Evolutionary conservation across 306 rosid species (phyloP), one percentile per base, ranked within the genome.

Genomic region (Alnus rubra): DNA sequence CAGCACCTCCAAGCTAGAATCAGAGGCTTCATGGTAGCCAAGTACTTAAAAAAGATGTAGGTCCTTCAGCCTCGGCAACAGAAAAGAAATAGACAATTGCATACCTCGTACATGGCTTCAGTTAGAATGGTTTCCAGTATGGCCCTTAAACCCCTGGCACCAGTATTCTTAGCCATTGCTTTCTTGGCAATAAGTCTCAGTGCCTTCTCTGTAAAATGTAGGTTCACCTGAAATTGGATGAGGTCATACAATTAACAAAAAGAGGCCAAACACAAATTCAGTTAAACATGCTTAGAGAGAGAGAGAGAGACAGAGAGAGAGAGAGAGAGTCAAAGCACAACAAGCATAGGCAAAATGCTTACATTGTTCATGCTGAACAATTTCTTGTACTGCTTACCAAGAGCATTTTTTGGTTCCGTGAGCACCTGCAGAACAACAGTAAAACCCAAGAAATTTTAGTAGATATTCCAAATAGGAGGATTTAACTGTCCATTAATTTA

Each of bases 121-220:
- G 97, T 92, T 79, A 94, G 90, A 82, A 88, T 88, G 84, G 71
- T 88, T 87, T 94, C 98, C 39, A 94, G 80, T 71, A 94, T 58
- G 63, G 98, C 88, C 84, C 98, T 92, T 77, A 92, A 85, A 62
- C 98, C 98, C 83, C 98, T 89, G 53, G 98, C 98, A 71, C 98
- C 97, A 1, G 98, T 94, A 83, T 94, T 94, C 87, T 92, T 94
- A 50, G 88, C 87, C 95, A 94, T 91, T 44, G 98, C 97, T 84
- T 91, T 92, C 78, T 87, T 82, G 60, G 98, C 95, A 84, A 92
- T 87, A 67, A 83, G 76, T 85, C 92, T 91, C 37, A 91, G 81
- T 69, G 98, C 97, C 33, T 86, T 88, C 53, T 86, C 95, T 2
- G 89, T 84, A 77, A 71, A 92, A 82, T 94, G 93, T 75, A 94